Conservation (phyloP, 495 filamentous ascomycete species). For the Tetracladium setigerum region DNA sequence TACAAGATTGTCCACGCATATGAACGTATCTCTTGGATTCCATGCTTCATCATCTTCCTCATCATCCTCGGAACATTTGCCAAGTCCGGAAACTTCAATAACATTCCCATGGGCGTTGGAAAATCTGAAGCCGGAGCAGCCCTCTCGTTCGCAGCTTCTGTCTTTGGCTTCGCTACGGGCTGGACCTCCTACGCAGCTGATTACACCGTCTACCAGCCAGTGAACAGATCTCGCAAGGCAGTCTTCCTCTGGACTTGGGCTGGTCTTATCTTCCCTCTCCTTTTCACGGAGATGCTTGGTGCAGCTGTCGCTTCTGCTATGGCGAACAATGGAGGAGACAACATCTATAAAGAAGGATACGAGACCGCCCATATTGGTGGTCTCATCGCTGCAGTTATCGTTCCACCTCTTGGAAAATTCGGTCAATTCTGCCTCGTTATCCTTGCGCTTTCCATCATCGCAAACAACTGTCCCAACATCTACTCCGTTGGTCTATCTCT, state of each 20-base stretch:
- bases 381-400: slow-evolving; percentile 58
- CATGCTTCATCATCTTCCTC: slow-evolving; percentile 68
- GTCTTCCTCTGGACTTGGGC: slow-evolving; percentile 64
- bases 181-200: slow-evolving; percentile 78
- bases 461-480: slow-evolving; percentile 85
- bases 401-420: slow-evolving; percentile 61
- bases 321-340: slow-evolving; percentile 33
- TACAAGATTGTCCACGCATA: slow-evolving; percentile 78
- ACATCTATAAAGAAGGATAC: slow-evolving; percentile 52
- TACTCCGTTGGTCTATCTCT: slow-evolving; percentile 75
- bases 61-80: slow-evolving; percentile 69
- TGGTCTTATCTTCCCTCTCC: slow-evolving; percentile 63
- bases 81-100: slow-evolving; percentile 64
- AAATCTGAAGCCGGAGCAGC: slow-evolving; percentile 53
- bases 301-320: slow-evolving; percentile 65
- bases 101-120: slow-evolving; percentile 57
- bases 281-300: slow-evolving; percentile 75
- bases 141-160: slow-evolving; percentile 64
- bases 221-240: slow-evolving; percentile 43
- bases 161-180: slow-evolving; percentile 73
- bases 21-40: slow-evolving; percentile 75
- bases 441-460: slow-evolving; percentile 70
- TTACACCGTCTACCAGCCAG: slow-evolving; percentile 78
- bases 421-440: slow-evolving; percentile 79
- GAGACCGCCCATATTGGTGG: slow-evolving; percentile 57